Base-by-base conservation (phyloP, 2,329 filamentous ascomycete genomes). In the Ophiostoma sp. region DNA sequence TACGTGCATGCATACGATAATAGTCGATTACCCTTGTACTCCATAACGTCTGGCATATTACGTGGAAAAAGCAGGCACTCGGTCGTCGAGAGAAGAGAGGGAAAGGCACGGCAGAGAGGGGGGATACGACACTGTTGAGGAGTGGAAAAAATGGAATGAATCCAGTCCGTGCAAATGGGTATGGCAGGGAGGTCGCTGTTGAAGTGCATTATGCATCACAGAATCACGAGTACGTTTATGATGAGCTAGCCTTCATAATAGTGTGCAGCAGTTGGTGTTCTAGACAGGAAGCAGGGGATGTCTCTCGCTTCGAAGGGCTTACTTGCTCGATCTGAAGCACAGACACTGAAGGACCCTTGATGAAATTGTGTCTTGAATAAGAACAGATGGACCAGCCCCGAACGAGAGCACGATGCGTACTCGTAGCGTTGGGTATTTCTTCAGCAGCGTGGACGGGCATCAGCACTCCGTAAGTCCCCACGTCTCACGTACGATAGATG, bases 271-370 rank as follows among this genome's bases (percentile, higher is more conserved):
- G 27, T 40, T 60, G 55, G 14, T 60, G 55, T 27, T 27, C 27
- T 27, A 60, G 27, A 60, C 55, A 63, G 11, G 38, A 63, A 63
- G 40, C 60, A 63, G 60, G 60, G 60, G 60, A 63, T 63, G 60
- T 63, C 40, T 63, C 60, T 63, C 60, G 60, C 60, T 63, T 63
- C 60, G 40, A 42, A 8, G 36, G 18, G 58, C 58, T 41, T 62
- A n/a, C 60, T 27, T 27, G 42, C 60, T 40, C 40, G 27, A 27
- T 6, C 55, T 27, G 27, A 27, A 38, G 27, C 55, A 40, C 27
- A 36, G 55, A 60, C 55, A 60, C 18, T 27, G 27, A 27, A 27
- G 27, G 55, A 60, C 27, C 55, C 55, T 14, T 60, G 55, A 40
- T 16, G 42, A 38, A 18, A 5, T 14, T 60, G 55, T 60, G 9